Evolutionary conservation across 106 monocot genomes (phyloP), one percentile per base, ranked within the genome.

Genomic region (Apostasia ramifera): DNA sequence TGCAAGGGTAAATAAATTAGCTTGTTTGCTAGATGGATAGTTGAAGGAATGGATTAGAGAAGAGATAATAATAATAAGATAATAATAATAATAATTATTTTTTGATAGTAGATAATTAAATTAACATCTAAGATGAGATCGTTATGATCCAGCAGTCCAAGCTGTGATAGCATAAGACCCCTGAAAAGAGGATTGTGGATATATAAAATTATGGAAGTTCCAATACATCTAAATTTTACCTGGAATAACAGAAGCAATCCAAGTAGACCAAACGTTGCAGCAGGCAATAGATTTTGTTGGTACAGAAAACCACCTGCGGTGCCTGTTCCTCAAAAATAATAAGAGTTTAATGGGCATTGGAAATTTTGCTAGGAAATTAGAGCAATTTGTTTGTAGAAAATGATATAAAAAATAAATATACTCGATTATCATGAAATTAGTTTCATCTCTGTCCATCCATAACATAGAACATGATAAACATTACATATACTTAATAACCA

Each of bases 191-290:
- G 26, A 26, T 26, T 26, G 26, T 26, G 26, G 26, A 26, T 26
- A 26, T 26, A 26, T 26, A 26, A 26, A 26, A 26, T 26, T 26
- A 26, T 26, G 26, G 26, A 26, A 26, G 26, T 26, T 26, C 26
- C 26, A 26, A 26, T 26, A 26, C 26, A 26, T 26, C 26, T 26
- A 26, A 26, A 6, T 6, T 59, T 61, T 61, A 92, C 95, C 88
- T 97, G 97, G 69, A 92, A 73, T 50, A 98, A 56, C 50, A 98
- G 77, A 76, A 98, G 87, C 46, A 87, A 81, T 69, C 97, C 97
- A 57, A 98, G 83, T 55, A 98, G 82, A 65, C 89, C 89, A 67
- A 81, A 40, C 11, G 87, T 80, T 68, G 89, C 89, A 81, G 97
- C 84, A 7, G 79, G 70, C 62, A 98, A 76, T 53, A 98, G 75